Evolutionary conservation across 2,329 filamentous ascomycete species (phyloP).

Genomic region (Dichotomopilus funicola): DNA sequence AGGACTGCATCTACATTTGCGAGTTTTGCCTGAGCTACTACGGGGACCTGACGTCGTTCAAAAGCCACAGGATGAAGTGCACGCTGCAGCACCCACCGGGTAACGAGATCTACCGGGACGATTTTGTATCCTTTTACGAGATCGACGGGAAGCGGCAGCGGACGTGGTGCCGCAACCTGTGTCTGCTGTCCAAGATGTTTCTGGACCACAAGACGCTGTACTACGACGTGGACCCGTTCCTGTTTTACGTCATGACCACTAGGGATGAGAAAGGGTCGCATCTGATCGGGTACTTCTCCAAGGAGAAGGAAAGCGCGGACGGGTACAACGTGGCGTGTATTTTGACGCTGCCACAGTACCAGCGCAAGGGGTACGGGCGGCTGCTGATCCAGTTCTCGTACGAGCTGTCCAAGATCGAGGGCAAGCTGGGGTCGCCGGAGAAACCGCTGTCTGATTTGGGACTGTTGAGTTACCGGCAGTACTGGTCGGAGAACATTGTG

Average conservation of each 20-base stretch:
- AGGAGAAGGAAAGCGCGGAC: constrained; percentile 95
- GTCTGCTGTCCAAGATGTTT: constrained; percentile 91
- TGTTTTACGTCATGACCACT: constrained; percentile 97
- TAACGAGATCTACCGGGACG: constrained; percentile 96
- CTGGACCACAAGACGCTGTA: constrained; percentile 97
- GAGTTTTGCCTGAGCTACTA: constrained; percentile 96
- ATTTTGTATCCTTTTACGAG: constrained; percentile 91
- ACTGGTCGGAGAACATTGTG: constrained; percentile 93
- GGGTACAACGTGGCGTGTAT: constrained; percentile 99
- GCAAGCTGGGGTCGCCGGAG: constrained; percentile 90
- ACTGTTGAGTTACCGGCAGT: constrained; percentile 88
- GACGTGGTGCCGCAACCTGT: constrained; percentile 95
- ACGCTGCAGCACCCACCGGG: constrained; percentile 86
- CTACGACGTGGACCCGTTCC: constrained; percentile 97
- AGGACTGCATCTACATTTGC: constrained; percentile 90
- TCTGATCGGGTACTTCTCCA: constrained; percentile 98
- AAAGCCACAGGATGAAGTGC: constrained; percentile 83
- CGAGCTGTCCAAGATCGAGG: constrained; percentile 90
- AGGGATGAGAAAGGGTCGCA: constrained; percentile 86
- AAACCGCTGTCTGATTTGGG: constrained; percentile 94
- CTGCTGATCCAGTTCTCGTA: constrained; percentile 96
- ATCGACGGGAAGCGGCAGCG: constrained; percentile 91
- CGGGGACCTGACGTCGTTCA: constrained; percentile 73
- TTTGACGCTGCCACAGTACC: constrained; percentile 90
- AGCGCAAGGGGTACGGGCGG: constrained; percentile 87